phyloP scores from a whole-genome alignment of 208 protist species.

The Crithidia acanthocephali region DNA sequence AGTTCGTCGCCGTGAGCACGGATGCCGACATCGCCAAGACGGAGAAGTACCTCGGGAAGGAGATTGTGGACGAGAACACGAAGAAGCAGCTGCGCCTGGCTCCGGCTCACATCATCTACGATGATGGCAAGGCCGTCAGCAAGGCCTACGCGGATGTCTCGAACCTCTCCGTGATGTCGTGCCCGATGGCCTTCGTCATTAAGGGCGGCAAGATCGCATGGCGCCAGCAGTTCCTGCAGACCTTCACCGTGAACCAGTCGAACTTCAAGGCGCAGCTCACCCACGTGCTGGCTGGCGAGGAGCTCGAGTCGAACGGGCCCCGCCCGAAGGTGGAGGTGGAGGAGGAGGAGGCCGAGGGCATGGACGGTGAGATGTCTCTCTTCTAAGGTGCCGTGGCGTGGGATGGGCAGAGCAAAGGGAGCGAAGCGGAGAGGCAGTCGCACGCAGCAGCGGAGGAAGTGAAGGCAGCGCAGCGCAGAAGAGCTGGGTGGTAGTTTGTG shows the following conservation, averaged over 20 bases:
- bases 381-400: too few relatives aligned
- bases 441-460: not conserved
- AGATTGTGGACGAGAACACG: slow-evolving; percentile 91
- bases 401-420: too few relatives aligned
- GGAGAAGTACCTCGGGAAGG: slow-evolving; percentile 91
- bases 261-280: slow-evolving; percentile 91
- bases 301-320: slow-evolving; percentile 85
- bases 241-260: slow-evolving; percentile 82
- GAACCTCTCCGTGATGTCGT: slow-evolving; percentile 89
- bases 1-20: slow-evolving; percentile 89
- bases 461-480: too few relatives aligned
- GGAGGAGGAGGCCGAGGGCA: slow-evolving; percentile 89
- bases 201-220: slow-evolving; percentile 85
- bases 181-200: slow-evolving; percentile 91
- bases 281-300: slow-evolving; percentile 79
- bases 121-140: slow-evolving; percentile 83
- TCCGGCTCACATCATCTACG: slow-evolving; percentile 80
- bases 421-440: not conserved
- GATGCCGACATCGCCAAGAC: slow-evolving; percentile 89
- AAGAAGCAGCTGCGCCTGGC: slow-evolving; percentile 84
- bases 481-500: too few relatives aligned
- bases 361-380: slow-evolving; percentile 91
- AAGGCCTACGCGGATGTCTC: slow-evolving; percentile 77
- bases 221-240: slow-evolving; percentile 93
- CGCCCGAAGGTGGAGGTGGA: slow-evolving; percentile 83